Conservation (phyloP, 257 asterid genomes). For the Cinchona pubescens region DNA sequence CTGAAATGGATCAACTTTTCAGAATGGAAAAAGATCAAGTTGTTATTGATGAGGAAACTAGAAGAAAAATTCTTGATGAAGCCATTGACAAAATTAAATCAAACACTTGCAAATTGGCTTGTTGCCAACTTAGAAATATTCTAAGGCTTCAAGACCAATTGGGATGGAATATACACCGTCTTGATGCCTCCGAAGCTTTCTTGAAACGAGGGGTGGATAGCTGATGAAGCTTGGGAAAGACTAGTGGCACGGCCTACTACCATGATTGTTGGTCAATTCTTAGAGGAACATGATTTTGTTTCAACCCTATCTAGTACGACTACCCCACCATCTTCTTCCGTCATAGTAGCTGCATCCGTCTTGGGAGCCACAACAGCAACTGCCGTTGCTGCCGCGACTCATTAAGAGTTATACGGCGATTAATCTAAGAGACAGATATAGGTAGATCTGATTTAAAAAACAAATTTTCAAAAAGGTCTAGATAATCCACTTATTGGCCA, state of each 20-base stretch:
- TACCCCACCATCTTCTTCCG: slow-evolving; percentile 27
- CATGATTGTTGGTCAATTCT: slow-evolving; percentile 44
- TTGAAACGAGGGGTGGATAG: slow-evolving; percentile 36
- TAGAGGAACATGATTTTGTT: slow-evolving; percentile 26
- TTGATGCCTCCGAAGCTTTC: slow-evolving; percentile 74
- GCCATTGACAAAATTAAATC: slow-evolving; percentile 57
- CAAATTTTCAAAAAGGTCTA: no score
- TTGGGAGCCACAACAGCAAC: slow-evolving; percentile 18
- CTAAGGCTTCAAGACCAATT: slow-evolving; percentile 42
- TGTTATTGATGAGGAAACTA: slow-evolving; percentile 19
- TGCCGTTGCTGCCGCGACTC: slow-evolving; percentile 45
- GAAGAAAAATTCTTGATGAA: slow-evolving; percentile 27
- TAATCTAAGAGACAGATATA: no score
- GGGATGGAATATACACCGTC: slow-evolving; percentile 44
- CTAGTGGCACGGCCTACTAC: slow-evolving; percentile 50
- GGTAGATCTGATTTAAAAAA: no score
- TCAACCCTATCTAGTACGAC: slow-evolving; percentile 25
- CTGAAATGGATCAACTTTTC: slow-evolving; percentile 60
- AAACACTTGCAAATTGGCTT: slow-evolving; percentile 52
- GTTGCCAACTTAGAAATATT: slow-evolving; percentile 55
- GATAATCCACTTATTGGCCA: slow-evolving; percentile 29
- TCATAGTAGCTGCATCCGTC: slow-evolving; percentile 19
- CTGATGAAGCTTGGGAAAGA: slow-evolving; percentile 62
- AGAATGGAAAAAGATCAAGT: slow-evolving; percentile 14
- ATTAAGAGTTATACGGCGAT: no score